phyloP scores from a whole-genome alignment of 2,329 filamentous ascomycete genomes.

The Cladophialophora chaetospira region DNA sequence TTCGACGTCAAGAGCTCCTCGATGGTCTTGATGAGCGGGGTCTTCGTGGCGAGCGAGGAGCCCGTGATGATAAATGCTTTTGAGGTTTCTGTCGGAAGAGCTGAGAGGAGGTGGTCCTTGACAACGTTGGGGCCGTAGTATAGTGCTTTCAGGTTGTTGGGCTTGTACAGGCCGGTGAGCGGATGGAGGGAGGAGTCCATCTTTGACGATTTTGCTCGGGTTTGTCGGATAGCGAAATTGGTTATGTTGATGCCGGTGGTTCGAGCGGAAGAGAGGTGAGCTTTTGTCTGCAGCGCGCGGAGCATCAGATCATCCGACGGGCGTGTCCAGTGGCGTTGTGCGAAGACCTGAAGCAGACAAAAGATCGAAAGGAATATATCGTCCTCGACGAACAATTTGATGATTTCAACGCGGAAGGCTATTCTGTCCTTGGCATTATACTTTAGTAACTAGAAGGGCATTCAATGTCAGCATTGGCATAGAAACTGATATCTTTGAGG shows the following conservation, averaged over 20 bases:
- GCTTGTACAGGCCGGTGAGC: slow-evolving; percentile 51
- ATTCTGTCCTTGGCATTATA: too few relatives aligned
- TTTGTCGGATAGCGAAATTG: not conserved
- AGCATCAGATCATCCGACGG: not conserved
- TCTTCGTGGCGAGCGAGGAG: slow-evolving; percentile 56
- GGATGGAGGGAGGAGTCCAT: slow-evolving; percentile 16
- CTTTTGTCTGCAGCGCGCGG: slow-evolving; percentile 16
- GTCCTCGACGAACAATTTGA: too few relatives aligned
- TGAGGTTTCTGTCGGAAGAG: slow-evolving; percentile 45
- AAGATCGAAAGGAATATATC: not conserved
- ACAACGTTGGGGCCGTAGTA: slow-evolving; percentile 55
- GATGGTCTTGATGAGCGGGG: slow-evolving; percentile 53
- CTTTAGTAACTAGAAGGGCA: too few relatives aligned
- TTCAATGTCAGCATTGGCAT: too few relatives aligned
- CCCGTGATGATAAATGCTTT: slow-evolving; percentile 63
- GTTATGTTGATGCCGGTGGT: not conserved
- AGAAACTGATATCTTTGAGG: too few relatives aligned
- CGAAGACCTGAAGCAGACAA: not conserved
- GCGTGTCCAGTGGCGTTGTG: not conserved
- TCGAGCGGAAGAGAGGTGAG: slow-evolving; percentile 2
- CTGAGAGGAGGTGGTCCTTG: slow-evolving; percentile 48
- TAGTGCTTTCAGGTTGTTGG: slow-evolving; percentile 49
- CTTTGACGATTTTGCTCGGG: not conserved
- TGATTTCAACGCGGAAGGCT: too few relatives aligned
- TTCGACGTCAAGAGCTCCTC: slow-evolving; percentile 50